phyloP scores from a whole-genome alignment of 192 early-diverging fungal species.

The Gaertneriomyces semiglobifer region DNA sequence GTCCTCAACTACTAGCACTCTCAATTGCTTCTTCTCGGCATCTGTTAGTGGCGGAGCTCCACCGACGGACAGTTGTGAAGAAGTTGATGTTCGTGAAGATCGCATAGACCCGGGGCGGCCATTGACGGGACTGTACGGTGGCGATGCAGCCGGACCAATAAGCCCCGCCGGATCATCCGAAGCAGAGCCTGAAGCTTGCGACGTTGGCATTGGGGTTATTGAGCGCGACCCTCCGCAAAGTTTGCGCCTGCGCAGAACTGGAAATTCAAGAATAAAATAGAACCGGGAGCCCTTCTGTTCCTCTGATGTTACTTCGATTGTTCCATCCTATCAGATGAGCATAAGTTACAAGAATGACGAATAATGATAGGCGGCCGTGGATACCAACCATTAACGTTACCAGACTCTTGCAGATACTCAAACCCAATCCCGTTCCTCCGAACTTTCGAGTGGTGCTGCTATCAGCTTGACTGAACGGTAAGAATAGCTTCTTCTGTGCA shows the following conservation, averaged over 20 bases:
- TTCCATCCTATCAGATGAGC: not conserved
- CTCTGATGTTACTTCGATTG: conserved; percentile 14
- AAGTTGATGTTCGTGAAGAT: too few species aligned
- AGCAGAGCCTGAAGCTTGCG: too few species aligned
- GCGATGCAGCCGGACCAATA: too few species aligned
- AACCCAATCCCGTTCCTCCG: conserved; percentile 27
- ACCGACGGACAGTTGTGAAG: too few species aligned
- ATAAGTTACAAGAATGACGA: too few species aligned
- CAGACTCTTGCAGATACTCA: conserved; percentile 23
- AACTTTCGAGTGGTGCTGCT: conserved; percentile 11
- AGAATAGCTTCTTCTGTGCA: conserved; percentile 72
- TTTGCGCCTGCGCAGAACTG: not conserved
- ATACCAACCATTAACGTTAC: conserved; percentile 15
- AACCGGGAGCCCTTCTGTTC: conserved; percentile 18
- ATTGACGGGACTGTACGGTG: too few species aligned
- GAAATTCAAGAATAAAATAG: conserved; percentile 1
- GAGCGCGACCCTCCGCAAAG: too few species aligned
- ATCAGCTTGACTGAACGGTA: conserved; percentile 80
- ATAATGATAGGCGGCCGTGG: not conserved
- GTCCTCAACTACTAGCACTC: conserved; percentile 8
- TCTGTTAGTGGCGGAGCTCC: not conserved
- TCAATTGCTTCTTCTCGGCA: not conserved
- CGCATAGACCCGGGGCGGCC: too few species aligned
- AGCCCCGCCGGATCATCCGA: too few species aligned
- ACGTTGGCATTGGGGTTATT: too few species aligned